phyloP scores from a whole-genome alignment of 140 eudicot species.

The Stevia rebaudiana region DNA sequence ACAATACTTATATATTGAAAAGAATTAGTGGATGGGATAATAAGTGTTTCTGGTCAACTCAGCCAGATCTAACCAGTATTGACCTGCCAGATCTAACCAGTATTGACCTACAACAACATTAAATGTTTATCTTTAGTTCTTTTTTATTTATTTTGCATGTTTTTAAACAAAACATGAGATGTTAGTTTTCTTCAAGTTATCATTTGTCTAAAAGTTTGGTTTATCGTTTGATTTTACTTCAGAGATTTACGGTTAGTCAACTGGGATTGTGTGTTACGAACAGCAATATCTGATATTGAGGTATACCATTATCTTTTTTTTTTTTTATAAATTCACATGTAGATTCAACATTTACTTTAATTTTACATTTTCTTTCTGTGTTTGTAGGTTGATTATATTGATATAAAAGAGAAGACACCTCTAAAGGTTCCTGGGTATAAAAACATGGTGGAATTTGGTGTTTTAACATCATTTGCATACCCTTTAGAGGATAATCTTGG shows the following conservation, averaged over 20 bases:
- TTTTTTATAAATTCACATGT: background rate
- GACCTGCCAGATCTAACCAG: background rate
- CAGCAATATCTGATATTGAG: conserved; percentile 98
- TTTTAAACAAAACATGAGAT: background rate
- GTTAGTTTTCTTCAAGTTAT: background rate
- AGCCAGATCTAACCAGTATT: background rate
- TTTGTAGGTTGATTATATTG: conserved; percentile 75
- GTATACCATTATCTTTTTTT: conserved; percentile 22
- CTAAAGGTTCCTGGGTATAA: conserved; percentile 83
- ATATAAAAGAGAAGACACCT: conserved; percentile 73
- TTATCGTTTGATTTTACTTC: conserved; percentile 16
- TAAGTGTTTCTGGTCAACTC: background rate
- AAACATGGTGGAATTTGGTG: conserved; percentile 80
- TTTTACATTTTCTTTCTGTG: background rate
- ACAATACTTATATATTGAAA: background rate
- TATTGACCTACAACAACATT: background rate
- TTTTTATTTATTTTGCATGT: background rate
- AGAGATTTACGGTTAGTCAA: conserved; percentile 87
- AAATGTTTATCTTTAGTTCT: background rate
- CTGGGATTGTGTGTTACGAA: conserved; percentile 93
- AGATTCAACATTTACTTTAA: background rate
- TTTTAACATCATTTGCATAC: conserved; percentile 90
- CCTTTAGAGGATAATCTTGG: conserved; percentile 85
- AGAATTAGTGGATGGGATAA: background rate
- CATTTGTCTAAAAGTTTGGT: background rate